These are phyloP conservation scores for Annulohypoxylon nitens DNA, from an alignment of 495 filamentous ascomycete genomes.

Conservation along the genomic window DNA sequence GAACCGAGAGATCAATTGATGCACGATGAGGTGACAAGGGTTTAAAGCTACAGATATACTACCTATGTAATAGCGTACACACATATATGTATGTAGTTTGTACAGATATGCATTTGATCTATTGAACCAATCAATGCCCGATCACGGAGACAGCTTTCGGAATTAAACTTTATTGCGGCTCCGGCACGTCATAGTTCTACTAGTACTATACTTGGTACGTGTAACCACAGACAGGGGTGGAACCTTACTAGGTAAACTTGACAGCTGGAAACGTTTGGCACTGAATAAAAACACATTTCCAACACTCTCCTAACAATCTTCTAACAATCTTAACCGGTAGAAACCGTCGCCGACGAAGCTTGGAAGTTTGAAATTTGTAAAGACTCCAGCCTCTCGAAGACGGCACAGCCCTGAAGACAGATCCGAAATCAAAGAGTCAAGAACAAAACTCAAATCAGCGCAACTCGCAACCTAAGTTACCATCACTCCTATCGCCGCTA, in stretches of 20 bases:
- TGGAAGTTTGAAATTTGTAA: neutral
- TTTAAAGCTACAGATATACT: constrained; percentile 6
- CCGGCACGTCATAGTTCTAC: constrained; percentile 35
- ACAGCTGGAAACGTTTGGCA: constrained; percentile 8
- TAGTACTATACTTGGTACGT: constrained; percentile 17
- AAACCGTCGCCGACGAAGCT: constrained; percentile 14
- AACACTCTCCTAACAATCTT: neutral
- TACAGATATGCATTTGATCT: constrained; percentile 16
- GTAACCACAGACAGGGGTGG: neutral
- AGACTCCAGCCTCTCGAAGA: no score
- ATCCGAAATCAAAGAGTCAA: neutral
- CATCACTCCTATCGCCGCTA: neutral
- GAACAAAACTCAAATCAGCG: neutral
- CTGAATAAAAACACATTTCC: constrained; percentile 57
- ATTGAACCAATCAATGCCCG: constrained; percentile 29
- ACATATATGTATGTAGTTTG: neutral
- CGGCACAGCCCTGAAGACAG: no score
- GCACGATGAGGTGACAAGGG: constrained; percentile 32
- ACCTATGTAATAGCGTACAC: neutral
- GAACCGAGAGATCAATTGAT: constrained; percentile 15
- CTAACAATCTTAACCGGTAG: constrained; percentile 23
- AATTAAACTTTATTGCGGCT: constrained; percentile 39
- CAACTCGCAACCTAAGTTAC: neutral
- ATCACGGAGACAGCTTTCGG: constrained; percentile 28
- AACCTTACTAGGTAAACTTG: neutral